Base-by-base conservation (phyloP, 306 rosid species). In the Medicago arabica region DNA sequence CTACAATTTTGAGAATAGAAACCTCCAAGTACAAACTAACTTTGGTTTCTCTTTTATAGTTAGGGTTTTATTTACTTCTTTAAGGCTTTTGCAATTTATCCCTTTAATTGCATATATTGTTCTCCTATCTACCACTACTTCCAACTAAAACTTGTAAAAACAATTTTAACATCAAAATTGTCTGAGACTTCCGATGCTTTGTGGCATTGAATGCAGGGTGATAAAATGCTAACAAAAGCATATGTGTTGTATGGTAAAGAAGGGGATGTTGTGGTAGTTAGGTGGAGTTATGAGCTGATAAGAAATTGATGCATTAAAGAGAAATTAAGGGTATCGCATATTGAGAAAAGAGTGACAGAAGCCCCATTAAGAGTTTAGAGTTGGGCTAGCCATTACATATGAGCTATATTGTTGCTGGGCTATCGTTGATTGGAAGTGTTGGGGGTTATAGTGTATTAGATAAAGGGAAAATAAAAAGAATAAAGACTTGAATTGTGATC, bases 31-130 rank as follows among this genome's bases (percentile, higher is more conserved):
- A 25, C 67, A 57, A 15, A 54, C 50, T 53, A 16, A 14, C 25
- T 13, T 50, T 6, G 46, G 43, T 39, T 64, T 65, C 60, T 21
- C 21, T 67, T 76, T 67, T 43, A 5, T 76, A 54, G 44, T 67
- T 44, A 17, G 18, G 16, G 55, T 16, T 57, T 55, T 57, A 23
- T 59, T 43, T 57, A 28, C 75, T 17, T 38, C 39, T 31, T 68
- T 14, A 41, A 43, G 75, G 38, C 59, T 67, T 31, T 11, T 43
- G 1, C 16, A 25, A 23, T 2, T 76, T 47, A 25, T 8, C 74
- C 67, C 49, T 76, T 28, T 28, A 28, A 28, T 28, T 50, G 79
- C 23, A 4, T 61, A 61, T 74, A 31, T 61, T 74, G 60, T 62
- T 62, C 50, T 17, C 38, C 38, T 34, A 34, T 34, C 50, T 12